Percentiles rank a stretch among this genome's conserved stretches.
These are phyloP conservation scores for Dictyostelium intermedium DNA, from an alignment of 78 protist species.

Conservation along the genomic window DNA sequence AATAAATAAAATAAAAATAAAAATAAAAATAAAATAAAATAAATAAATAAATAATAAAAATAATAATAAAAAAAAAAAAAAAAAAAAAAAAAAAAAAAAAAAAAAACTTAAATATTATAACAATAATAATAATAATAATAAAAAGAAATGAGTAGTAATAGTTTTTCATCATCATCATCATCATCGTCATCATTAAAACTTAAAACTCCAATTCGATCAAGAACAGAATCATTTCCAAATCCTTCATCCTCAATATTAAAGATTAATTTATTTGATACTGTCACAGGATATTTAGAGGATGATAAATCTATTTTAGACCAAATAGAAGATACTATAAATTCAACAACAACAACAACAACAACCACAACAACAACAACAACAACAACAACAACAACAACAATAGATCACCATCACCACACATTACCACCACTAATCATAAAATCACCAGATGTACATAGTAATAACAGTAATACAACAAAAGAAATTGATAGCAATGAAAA, in stretches of 20 bases:
- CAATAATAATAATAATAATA: too few species aligned
- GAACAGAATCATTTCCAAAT: background rate
- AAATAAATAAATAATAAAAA: too few species aligned
- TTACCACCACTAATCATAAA: background rate
- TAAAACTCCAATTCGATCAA: background rate
- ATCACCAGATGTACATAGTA: background rate
- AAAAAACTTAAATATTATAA: too few species aligned
- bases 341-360: background rate
- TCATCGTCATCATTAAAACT: background rate
- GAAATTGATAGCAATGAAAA: too few species aligned
- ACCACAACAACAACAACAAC: background rate
- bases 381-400: background rate
- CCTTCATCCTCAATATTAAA: background rate
- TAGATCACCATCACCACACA: background rate
- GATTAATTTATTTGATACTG: constrained; percentile 14
- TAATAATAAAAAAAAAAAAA: too few species aligned
- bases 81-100: too few species aligned
- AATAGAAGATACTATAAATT: background rate
- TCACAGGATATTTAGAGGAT: background rate
- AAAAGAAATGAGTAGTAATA: background rate
- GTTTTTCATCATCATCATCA: background rate
- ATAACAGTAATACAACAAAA: background rate
- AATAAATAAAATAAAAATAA: too few species aligned
- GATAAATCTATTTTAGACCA: background rate
- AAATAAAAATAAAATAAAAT: too few species aligned